phyloP scores from a whole-genome alignment of 306 rosid species.

The Purshia tridentata region DNA sequence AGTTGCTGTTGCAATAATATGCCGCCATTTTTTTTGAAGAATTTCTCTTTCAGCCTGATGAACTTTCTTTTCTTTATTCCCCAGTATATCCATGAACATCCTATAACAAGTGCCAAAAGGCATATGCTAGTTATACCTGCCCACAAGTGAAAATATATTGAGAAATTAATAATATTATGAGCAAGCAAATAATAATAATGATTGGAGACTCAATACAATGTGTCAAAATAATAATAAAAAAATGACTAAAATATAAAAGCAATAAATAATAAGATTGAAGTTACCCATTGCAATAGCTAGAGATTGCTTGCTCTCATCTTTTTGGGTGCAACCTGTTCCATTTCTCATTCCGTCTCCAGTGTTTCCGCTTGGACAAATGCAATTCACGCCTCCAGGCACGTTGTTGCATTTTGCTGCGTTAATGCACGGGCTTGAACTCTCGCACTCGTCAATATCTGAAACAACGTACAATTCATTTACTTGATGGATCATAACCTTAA shows the following conservation, averaged over 20 bases:
- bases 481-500: too few relatives aligned
- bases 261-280: too few relatives aligned
- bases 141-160: background rate
- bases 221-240: too few relatives aligned
- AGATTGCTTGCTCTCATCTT: background rate
- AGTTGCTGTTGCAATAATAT: slow-evolving; percentile 3
- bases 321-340: background rate
- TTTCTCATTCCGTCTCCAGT: background rate
- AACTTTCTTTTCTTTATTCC: slow-evolving; percentile 2
- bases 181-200: too few relatives aligned
- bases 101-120: background rate
- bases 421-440: background rate
- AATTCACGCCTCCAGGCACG: background rate
- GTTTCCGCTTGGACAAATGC: background rate
- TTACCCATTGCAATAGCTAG: background rate
- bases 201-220: too few relatives aligned
- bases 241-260: too few relatives aligned
- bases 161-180: background rate
- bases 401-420: background rate
- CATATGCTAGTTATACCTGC: background rate
- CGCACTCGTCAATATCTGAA: slow-evolving; percentile 4
- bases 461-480: background rate
- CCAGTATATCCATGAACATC: slow-evolving; percentile 14
- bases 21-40: slow-evolving; percentile 23
- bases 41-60: slow-evolving; percentile 1